Evolutionary conservation across 164 flowering plant genomes (phyloP).

Genomic region (Nymphaea colorata): DNA sequence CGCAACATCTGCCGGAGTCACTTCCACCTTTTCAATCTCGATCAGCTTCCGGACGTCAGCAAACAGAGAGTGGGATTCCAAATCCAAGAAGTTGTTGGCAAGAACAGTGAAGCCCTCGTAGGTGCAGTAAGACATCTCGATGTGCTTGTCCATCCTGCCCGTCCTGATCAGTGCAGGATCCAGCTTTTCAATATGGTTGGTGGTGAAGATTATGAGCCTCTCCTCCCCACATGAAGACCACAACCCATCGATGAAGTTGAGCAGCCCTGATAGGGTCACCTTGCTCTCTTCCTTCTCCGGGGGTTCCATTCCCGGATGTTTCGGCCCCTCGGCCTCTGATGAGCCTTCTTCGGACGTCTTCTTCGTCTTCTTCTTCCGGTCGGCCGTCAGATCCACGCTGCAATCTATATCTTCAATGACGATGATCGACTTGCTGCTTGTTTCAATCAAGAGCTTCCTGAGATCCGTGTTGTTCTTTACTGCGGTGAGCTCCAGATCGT

Average conservation of each 20-base stretch:
- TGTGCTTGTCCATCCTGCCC: conserved; percentile 51
- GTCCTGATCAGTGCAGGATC: conserved; percentile 49
- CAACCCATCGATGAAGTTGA: conserved; percentile 50
- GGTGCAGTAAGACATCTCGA: conserved; percentile 14
- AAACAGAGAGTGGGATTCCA: conserved; percentile 28
- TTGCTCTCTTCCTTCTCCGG: not conserved
- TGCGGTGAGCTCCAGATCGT: conserved; percentile 49
- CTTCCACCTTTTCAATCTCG: conserved; percentile 14
- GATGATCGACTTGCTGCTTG: conserved; percentile 35
- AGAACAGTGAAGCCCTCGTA: conserved; percentile 43
- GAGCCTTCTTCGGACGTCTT: conserved; percentile 3
- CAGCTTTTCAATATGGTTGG: conserved; percentile 40
- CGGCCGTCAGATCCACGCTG: conserved; percentile 35
- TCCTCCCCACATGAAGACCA: conserved; percentile 54
- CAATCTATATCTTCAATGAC: conserved; percentile 71
- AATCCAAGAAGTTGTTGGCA: conserved; percentile 37
- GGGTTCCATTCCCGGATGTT: conserved; percentile 18
- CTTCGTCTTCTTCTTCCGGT: conserved; percentile 16
- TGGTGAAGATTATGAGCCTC: conserved; percentile 41
- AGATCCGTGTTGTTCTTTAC: conserved; percentile 42
- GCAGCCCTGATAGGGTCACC: conserved; percentile 28
- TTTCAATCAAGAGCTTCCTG: conserved; percentile 39
- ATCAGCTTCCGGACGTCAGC: conserved; percentile 16
- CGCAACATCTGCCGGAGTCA: conserved; percentile 56
- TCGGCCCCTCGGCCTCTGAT: not conserved